phyloP scores from a whole-genome alignment of 257 asterid genomes.

The Mitragyna speciosa region DNA sequence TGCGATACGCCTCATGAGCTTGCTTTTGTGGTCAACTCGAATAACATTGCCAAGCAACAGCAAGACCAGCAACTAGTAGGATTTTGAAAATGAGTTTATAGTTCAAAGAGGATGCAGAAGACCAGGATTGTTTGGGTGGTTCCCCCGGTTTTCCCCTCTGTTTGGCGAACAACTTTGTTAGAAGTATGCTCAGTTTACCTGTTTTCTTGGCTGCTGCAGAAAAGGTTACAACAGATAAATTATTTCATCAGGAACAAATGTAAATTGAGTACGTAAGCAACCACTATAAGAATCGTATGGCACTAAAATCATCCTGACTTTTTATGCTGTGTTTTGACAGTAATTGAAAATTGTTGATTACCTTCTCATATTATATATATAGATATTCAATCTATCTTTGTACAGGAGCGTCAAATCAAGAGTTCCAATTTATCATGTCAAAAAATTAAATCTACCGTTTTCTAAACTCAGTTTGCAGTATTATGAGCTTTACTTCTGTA shows the following conservation, averaged over 20 bases:
- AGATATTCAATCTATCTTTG: not conserved
- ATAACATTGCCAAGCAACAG: constrained; percentile 75
- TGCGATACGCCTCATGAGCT: constrained; percentile 27
- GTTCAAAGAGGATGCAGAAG: constrained; percentile 38
- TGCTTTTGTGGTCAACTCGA: constrained; percentile 41
- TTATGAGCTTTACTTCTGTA: not conserved
- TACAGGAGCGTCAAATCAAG: not conserved
- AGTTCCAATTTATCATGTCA: not conserved
- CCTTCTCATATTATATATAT: not conserved
- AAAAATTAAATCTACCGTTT: not conserved
- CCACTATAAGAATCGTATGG: not conserved
- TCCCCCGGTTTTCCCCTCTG: constrained; percentile 58
- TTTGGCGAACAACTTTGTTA: constrained; percentile 58
- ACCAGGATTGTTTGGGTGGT: constrained; percentile 38
- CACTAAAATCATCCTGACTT: not conserved
- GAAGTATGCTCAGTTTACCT: constrained; percentile 47
- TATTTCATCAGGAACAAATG: not conserved
- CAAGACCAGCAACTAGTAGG: constrained; percentile 54
- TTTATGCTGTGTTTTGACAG: not conserved
- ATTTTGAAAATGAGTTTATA: constrained; percentile 64
- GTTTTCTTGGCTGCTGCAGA: constrained; percentile 47
- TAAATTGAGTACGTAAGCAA: not conserved
- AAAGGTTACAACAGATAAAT: not conserved
- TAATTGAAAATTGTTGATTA: not conserved
- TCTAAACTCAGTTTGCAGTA: not conserved